A percentile compares a stretch with the other conserved stretches of the same genome.
phyloP scores from a whole-genome alignment of 495 filamentous ascomycete species.

The Xeromyces bisporus region DNA sequence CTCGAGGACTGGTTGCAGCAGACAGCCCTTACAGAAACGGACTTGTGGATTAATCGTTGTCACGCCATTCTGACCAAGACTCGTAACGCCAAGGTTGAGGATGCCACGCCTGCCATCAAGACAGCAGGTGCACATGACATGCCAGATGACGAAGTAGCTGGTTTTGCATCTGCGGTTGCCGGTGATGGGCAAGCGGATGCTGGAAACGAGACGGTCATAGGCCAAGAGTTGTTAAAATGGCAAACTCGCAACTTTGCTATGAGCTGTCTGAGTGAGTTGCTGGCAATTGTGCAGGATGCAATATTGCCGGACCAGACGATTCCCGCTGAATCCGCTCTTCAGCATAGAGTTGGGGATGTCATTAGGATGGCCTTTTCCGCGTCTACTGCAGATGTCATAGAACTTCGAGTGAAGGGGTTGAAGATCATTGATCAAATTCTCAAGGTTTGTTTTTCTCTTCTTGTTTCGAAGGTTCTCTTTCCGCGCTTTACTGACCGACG shows the following conservation, averaged over 20 bases:
- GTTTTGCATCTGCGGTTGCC: slow-evolving; percentile 62
- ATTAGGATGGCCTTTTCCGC: slow-evolving; percentile 95
- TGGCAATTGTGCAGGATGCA: slow-evolving; percentile 57
- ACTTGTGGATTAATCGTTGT: slow-evolving; percentile 70
- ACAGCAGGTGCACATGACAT: slow-evolving; percentile 51
- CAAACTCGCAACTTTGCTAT: slow-evolving; percentile 92
- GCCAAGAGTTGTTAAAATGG: slow-evolving; percentile 85
- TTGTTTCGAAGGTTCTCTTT: not conserved
- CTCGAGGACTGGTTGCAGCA: slow-evolving; percentile 84
- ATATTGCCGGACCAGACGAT: slow-evolving; percentile 51
- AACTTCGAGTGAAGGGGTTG: slow-evolving; percentile 73
- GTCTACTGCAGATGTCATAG: slow-evolving; percentile 81
- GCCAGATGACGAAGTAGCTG: slow-evolving; percentile 90
- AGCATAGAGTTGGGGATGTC: slow-evolving; percentile 79
- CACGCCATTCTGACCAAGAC: slow-evolving; percentile 83
- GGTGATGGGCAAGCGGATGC: slow-evolving; percentile 46
- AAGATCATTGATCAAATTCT: slow-evolving; percentile 87
- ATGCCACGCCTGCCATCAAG: slow-evolving; percentile 29
- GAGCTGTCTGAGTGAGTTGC: slow-evolving; percentile 73
- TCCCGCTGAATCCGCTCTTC: slow-evolving; percentile 53
- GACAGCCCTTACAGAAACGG: slow-evolving; percentile 59
- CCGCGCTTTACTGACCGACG: slow-evolving; percentile 8
- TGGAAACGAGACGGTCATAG: slow-evolving; percentile 37
- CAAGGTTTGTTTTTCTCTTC: slow-evolving; percentile 27
- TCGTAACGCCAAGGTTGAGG: slow-evolving; percentile 38